phyloP scores from a whole-genome alignment of 768 basidiomycete species.

The Pulveroboletus sp. region DNA sequence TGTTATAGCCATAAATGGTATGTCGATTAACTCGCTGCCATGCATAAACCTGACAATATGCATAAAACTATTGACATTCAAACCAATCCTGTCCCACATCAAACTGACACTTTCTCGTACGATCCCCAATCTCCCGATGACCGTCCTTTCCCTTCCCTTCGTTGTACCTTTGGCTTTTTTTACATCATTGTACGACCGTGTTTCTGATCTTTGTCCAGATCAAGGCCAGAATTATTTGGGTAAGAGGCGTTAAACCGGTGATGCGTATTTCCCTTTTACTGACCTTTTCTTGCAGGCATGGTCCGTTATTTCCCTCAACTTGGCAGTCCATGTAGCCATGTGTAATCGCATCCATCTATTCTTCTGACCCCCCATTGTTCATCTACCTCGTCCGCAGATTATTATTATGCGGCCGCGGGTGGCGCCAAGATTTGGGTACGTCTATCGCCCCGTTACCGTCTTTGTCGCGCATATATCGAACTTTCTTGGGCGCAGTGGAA shows the following conservation, averaged over 20 bases:
- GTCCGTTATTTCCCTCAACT: slow-evolving; percentile 84
- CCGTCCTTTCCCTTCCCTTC: too few relatives aligned
- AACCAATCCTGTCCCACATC: too few relatives aligned
- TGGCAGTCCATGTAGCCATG: slow-evolving; percentile 93
- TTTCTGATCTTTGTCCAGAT: slow-evolving; percentile 90
- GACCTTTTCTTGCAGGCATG: slow-evolving; percentile 65
- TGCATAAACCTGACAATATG: too few relatives aligned
- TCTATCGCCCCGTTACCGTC: too few relatives aligned
- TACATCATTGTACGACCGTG: slow-evolving; percentile 96
- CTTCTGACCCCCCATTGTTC: background rate
- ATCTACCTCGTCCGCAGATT: slow-evolving; percentile 53
- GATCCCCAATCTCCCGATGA: too few relatives aligned
- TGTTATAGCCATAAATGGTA: too few relatives aligned
- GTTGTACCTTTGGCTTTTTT: slow-evolving; percentile 75
- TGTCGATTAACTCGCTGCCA: too few relatives aligned
- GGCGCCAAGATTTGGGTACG: slow-evolving; percentile 25
- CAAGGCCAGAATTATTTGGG: slow-evolving; percentile 84
- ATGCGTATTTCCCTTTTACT: background rate
- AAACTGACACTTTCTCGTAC: too few relatives aligned
- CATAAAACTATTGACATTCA: too few relatives aligned
- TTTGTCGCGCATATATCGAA: background rate
- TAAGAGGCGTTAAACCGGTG: slow-evolving; percentile 32
- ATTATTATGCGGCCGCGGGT: slow-evolving; percentile 95
- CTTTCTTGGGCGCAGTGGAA: slow-evolving; percentile 22
- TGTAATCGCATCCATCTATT: slow-evolving; percentile 45